These are phyloP conservation scores for Calonectria crousiana DNA, from an alignment of 2,329 filamentous ascomycete species.

Conservation along the genomic window DNA sequence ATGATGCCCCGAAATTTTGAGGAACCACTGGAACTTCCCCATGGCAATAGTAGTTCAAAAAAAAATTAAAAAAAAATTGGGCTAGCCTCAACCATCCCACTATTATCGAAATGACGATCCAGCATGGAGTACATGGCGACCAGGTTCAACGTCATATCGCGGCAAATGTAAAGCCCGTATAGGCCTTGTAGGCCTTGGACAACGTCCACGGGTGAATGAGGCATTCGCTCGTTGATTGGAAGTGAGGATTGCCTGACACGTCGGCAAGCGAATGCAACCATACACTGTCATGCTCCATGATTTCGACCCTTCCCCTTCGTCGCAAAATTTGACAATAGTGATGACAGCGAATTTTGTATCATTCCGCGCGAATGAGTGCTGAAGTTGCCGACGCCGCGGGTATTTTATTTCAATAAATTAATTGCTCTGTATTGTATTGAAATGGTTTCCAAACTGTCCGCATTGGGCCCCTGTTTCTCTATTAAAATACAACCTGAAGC, in stretches of 20 bases:
- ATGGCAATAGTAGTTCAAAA: background rate
- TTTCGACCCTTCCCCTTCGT: background rate
- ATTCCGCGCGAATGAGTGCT: background rate
- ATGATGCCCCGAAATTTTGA: background rate
- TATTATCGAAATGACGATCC: background rate
- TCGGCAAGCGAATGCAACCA: background rate
- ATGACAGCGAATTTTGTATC: background rate
- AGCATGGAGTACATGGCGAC: background rate
- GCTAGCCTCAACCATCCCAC: background rate
- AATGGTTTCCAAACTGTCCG: background rate
- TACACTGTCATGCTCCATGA: background rate
- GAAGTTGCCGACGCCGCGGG: background rate
- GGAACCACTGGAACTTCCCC: background rate
- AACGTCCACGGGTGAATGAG: background rate
- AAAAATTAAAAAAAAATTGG: background rate
- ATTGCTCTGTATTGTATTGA: background rate
- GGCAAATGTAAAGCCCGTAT: background rate
- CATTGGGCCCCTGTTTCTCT: background rate
- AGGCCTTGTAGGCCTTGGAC: background rate
- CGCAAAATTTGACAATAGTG: background rate
- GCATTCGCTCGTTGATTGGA: background rate
- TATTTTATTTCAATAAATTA: background rate
- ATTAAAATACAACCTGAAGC: background rate
- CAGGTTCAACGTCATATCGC: background rate
- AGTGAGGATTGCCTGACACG: background rate